These are phyloP conservation scores for Protostelium mycophagum DNA, from an alignment of 78 protist genomes.

Conservation along the genomic window DNA sequence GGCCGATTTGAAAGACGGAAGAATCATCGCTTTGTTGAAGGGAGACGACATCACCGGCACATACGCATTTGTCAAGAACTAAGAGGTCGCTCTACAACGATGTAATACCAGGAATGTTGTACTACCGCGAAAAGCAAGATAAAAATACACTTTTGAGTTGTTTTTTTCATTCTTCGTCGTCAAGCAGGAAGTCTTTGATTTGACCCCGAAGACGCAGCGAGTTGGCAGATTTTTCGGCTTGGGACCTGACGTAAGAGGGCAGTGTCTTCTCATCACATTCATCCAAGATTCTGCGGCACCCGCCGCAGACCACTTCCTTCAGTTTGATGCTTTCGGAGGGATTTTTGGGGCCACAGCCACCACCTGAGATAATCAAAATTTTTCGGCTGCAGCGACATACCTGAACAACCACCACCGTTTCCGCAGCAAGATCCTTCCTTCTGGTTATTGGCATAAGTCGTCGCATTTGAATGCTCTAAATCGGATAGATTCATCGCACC, in stretches of 20 bases:
- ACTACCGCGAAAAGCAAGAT: neutral
- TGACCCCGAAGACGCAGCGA: neutral
- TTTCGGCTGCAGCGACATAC: neutral
- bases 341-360: neutral
- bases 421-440: neutral
- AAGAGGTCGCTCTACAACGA: neutral
- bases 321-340: neutral
- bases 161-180: neutral
- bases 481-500: neutral
- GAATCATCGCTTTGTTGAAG: neutral
- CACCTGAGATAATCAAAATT: neutral
- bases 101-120: neutral
- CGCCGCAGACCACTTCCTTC: neutral
- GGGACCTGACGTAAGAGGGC: neutral
- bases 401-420: neutral
- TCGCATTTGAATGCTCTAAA: neutral
- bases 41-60: neutral
- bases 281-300: neutral
- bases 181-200: neutral
- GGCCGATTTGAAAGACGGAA: neutral
- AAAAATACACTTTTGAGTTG: neutral
- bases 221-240: neutral
- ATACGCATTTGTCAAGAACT: neutral
- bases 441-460: too few relatives aligned
- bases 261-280: neutral